phyloP scores from a whole-genome alignment of 495 filamentous ascomycete genomes.

The Articulospora tetracladia region DNA sequence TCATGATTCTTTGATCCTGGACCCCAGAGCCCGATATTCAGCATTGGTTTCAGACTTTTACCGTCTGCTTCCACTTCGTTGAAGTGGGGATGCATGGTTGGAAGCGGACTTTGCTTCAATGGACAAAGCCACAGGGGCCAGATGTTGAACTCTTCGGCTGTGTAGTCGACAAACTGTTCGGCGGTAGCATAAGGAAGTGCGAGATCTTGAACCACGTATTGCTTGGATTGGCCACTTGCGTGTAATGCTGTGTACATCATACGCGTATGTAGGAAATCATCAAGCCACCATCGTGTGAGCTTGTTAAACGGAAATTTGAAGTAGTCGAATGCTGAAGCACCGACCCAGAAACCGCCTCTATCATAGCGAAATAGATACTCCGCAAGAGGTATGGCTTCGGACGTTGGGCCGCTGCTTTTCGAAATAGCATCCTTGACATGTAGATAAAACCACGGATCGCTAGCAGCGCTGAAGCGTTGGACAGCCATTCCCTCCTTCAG shows the following conservation, averaged over 20 bases:
- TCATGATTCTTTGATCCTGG: slow-evolving; percentile 37
- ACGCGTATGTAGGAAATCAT: slow-evolving; percentile 61
- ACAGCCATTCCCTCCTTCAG: slow-evolving; percentile 20
- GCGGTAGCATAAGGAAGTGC: slow-evolving; percentile 48
- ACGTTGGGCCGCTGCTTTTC: slow-evolving; percentile 15
- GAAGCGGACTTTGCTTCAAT: slow-evolving; percentile 30
- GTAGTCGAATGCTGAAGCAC: slow-evolving; percentile 49
- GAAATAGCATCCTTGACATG: slow-evolving; percentile 31
- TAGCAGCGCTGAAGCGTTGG: slow-evolving; percentile 39
- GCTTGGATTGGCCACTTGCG: slow-evolving; percentile 46
- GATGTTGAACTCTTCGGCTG: slow-evolving; percentile 40
- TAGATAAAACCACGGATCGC: slow-evolving; percentile 53
- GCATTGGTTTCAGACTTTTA: slow-evolving; percentile 16
- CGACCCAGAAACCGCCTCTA: slow-evolving; percentile 58
- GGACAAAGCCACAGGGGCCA: slow-evolving; percentile 62
- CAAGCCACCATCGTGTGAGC: slow-evolving; percentile 52
- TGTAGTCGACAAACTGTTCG: slow-evolving; percentile 49
- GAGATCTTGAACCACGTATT: slow-evolving; percentile 55
- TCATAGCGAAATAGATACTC: slow-evolving; percentile 62
- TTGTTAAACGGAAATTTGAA: slow-evolving; percentile 53
- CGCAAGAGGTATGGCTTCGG: slow-evolving; percentile 45
- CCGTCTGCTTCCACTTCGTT: slow-evolving; percentile 23
- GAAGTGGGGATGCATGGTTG: slow-evolving; percentile 38
- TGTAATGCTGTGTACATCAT: slow-evolving; percentile 61
- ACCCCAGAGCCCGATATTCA: slow-evolving; percentile 51